Conservation (phyloP, 768 basidiomycete genomes). For the Calvatia gigantea region DNA sequence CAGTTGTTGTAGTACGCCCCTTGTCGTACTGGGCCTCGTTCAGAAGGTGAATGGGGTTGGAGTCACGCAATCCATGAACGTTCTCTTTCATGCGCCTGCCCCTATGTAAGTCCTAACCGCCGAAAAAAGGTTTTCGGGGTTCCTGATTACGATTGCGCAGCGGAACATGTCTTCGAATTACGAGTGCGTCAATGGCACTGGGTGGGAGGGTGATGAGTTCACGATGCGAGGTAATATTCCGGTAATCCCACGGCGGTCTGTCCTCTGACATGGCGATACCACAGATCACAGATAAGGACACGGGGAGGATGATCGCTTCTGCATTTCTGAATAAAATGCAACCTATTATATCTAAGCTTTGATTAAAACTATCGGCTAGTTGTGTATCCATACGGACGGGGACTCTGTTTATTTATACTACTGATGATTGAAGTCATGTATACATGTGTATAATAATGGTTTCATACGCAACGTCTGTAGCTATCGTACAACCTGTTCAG, state of each 20-base stretch:
- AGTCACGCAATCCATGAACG: slow-evolving; percentile 69
- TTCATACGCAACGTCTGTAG: background rate
- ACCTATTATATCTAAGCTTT: slow-evolving; percentile 50
- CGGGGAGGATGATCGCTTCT: slow-evolving; percentile 59
- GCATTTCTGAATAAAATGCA: slow-evolving; percentile 75
- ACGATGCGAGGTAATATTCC: slow-evolving; percentile 54
- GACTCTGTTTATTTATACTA: background rate
- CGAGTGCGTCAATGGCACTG: slow-evolving; percentile 62
- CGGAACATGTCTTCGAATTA: slow-evolving; percentile 55
- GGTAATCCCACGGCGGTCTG: too few species aligned
- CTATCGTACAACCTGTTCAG: background rate
- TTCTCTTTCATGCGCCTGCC: slow-evolving; percentile 68
- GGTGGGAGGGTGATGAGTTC: slow-evolving; percentile 71
- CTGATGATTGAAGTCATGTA: background rate
- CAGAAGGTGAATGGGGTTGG: slow-evolving; percentile 66
- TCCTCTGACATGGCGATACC: slow-evolving; percentile 14
- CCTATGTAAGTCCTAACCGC: slow-evolving; percentile 41
- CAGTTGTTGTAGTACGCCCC: slow-evolving; percentile 65
- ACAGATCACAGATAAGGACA: slow-evolving; percentile 57
- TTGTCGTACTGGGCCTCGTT: slow-evolving; percentile 62
- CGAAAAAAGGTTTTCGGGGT: slow-evolving; percentile 1
- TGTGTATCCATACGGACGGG: background rate
- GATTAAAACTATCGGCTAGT: too few species aligned
- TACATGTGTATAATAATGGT: background rate
- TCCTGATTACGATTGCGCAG: slow-evolving; percentile 29